These are phyloP conservation scores for Flaveria brownii DNA, from an alignment of 129 eudicot species.

Conservation along the genomic window DNA sequence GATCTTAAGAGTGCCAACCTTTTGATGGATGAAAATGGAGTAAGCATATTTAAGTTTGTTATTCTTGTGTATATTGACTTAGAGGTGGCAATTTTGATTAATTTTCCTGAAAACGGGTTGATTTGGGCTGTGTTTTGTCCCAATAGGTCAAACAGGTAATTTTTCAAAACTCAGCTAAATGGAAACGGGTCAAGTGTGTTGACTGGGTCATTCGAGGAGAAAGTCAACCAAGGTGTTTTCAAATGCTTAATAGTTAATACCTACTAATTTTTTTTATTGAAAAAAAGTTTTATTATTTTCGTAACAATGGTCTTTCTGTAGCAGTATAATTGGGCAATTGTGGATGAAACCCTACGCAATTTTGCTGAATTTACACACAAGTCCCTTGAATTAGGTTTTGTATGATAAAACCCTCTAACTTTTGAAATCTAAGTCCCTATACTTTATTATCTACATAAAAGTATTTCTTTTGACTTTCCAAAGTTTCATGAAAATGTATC, in stretches of 20 bases:
- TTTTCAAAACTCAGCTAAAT: background rate
- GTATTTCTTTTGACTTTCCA: background rate
- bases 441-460: background rate
- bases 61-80: background rate
- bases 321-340: background rate
- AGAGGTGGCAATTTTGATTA: background rate
- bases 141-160: background rate
- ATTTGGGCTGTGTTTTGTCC: background rate
- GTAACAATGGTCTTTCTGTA: background rate
- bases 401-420: background rate
- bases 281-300: background rate
- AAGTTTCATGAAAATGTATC: background rate
- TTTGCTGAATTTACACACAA: slow-evolving; percentile 1
- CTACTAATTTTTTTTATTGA: background rate
- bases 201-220: background rate
- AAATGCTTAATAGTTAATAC: slow-evolving; percentile 4
- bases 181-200: background rate
- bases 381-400: background rate
- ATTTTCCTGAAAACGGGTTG: background rate
- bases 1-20: slow-evolving; percentile 95
- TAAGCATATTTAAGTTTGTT: slow-evolving; percentile 40
- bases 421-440: background rate
- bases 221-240: background rate
- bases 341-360: background rate
- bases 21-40: slow-evolving; percentile 81